These are phyloP conservation scores for Babesia bovis DNA, from an alignment of 169 alveolate species.

Conservation along the genomic window DNA sequence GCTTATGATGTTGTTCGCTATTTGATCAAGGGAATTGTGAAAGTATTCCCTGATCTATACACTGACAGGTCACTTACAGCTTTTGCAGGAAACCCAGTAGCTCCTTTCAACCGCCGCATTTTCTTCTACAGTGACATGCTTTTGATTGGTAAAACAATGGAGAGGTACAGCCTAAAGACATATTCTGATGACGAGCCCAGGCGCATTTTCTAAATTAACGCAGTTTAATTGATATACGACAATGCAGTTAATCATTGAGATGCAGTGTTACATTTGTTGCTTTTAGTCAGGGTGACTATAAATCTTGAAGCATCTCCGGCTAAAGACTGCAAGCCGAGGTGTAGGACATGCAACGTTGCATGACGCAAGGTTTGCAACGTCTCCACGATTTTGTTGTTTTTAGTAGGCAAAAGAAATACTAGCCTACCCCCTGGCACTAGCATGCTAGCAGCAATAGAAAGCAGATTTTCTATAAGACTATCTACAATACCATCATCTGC, in stretches of 20 bases:
- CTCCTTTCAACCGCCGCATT: neutral
- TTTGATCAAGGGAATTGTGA: neutral
- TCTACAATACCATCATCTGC: slow-evolving; percentile 16
- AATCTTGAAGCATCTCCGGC: slow-evolving; percentile 62
- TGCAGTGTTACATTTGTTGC: too few relatives aligned
- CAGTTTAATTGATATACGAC: too few relatives aligned
- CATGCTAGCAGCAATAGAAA: slow-evolving; percentile 66
- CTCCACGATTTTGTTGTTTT: slow-evolving; percentile 36
- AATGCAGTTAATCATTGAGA: too few relatives aligned
- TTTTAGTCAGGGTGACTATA: slow-evolving; percentile 25
- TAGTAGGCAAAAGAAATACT: slow-evolving; percentile 80
- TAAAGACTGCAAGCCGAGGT: slow-evolving; percentile 50
- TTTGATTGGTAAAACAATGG: neutral
- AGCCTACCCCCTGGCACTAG: slow-evolving; percentile 79
- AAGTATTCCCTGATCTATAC: neutral
- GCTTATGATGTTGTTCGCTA: neutral
- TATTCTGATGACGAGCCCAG: neutral
- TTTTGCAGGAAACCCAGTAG: neutral
- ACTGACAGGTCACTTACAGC: neutral
- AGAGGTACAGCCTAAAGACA: neutral
- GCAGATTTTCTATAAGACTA: slow-evolving; percentile 33
- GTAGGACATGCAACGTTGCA: slow-evolving; percentile 11
- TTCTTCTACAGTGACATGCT: neutral
- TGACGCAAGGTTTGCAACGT: slow-evolving; percentile 12
- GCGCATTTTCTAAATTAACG: too few relatives aligned